phyloP scores from a whole-genome alignment of 2,329 filamentous ascomycete genomes.

The Colletotrichum limetticola region DNA sequence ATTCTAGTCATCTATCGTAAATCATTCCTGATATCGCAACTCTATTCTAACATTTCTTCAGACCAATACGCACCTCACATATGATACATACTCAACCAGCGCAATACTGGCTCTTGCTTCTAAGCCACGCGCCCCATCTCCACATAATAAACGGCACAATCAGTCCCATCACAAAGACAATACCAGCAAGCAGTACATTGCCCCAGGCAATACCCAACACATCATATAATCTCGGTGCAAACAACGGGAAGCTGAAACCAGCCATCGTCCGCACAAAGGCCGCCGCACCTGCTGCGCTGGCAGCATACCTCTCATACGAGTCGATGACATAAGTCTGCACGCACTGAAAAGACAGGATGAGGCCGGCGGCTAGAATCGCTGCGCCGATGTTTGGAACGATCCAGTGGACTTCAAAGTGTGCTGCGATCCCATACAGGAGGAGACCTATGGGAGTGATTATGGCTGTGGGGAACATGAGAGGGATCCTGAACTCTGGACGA shows the following conservation, averaged over 20 bases:
- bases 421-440: conserved; percentile 60
- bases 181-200: conserved; percentile 47
- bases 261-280: conserved; percentile 65
- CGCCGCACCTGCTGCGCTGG: conserved; percentile 42
- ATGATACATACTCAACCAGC: not conserved
- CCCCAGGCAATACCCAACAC: conserved; percentile 57
- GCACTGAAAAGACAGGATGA: conserved; percentile 67
- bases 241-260: conserved; percentile 68
- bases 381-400: conserved; percentile 69
- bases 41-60: too few species aligned
- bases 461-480: conserved; percentile 47
- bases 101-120: conserved; percentile 36
- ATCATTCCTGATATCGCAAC: not conserved
- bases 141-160: conserved; percentile 36
- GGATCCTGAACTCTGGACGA: conserved; percentile 47
- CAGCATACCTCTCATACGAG: conserved; percentile 35
- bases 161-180: conserved; percentile 35
- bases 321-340: conserved; percentile 65
- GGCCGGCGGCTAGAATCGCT: conserved; percentile 55
- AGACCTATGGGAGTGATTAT: conserved; percentile 58
- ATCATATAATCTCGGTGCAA: conserved; percentile 57
- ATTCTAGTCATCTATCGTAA: not conserved
- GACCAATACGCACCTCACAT: too few species aligned
- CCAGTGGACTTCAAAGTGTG: conserved; percentile 56
- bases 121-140: conserved; percentile 37